Evolutionary conservation across 768 basidiomycete genomes (phyloP).

Genomic region (Leccinum longicurvipes): DNA sequence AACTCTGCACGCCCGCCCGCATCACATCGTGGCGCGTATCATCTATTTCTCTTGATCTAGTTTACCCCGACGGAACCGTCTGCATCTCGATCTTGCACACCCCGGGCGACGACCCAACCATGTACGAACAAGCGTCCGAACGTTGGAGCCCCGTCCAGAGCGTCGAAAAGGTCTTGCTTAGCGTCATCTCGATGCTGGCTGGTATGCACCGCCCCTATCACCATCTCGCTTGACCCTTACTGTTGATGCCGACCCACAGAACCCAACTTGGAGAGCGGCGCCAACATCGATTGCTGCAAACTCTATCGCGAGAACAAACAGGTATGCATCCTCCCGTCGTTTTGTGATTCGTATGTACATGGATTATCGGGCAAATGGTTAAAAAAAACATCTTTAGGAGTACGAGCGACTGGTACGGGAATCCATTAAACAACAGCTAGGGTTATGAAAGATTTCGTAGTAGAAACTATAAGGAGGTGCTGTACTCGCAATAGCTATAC

Average conservation of each 20-base stretch:
- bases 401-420: slow-evolving; percentile 85
- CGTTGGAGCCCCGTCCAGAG: slow-evolving; percentile 99
- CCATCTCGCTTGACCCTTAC: background rate
- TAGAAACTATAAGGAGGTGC: slow-evolving; percentile 15
- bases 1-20: background rate
- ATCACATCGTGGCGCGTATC: background rate
- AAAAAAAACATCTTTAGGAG: slow-evolving; percentile 42
- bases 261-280: slow-evolving; percentile 96
- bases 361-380: slow-evolving; percentile 1
- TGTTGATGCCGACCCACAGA: slow-evolving; percentile 43
- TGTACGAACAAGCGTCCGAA: slow-evolving; percentile 94
- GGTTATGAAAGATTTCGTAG: slow-evolving; percentile 43
- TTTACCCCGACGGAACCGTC: slow-evolving; percentile 94
- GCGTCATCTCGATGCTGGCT: slow-evolving; percentile 96
- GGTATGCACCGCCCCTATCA: slow-evolving; percentile 43
- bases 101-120: slow-evolving; percentile 86
- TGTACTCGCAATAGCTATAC: slow-evolving; percentile 9
- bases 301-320: slow-evolving; percentile 84
- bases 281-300: slow-evolving; percentile 97
- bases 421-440: slow-evolving; percentile 84
- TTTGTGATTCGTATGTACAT: background rate
- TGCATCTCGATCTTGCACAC: slow-evolving; percentile 98
- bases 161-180: slow-evolving; percentile 94
- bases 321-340: slow-evolving; percentile 29
- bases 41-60: slow-evolving; percentile 39